Evolutionary conservation across 805 yeast genomes (phyloP), one percentile per base, ranked within the genome.

Genomic region (Yarrowia hollandica): DNA sequence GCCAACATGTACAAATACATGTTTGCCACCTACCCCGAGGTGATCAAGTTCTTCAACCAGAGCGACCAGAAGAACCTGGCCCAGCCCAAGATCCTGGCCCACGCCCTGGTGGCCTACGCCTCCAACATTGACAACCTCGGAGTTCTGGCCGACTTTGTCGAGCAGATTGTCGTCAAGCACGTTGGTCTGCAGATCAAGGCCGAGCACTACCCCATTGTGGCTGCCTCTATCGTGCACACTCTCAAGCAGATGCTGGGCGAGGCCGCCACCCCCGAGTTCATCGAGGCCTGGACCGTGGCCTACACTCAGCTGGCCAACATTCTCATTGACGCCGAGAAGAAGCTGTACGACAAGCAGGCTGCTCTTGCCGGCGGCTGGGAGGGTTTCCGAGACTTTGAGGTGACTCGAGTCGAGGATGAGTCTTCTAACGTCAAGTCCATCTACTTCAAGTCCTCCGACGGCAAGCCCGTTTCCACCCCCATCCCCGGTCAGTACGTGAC

Each of bases 181-280:
- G 83, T 80, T 61, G 86, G 87, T 41, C 72, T 86, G 62, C 81
- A 81, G 66, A 77, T 85, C 39, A 68, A 72, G 62, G 81, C 90
- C 3, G 86, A 82, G 60, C 89, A 85, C 60, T 85, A 85, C 65
- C 81, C 83, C 19, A 75, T 82, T 63, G 90, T 85, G 28, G 91
- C 90, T 25, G 67, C 69, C 26, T 76, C 78, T 61, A 70, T 86
- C n/a, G 67, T 85, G 28, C 72, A 72, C 23, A 81, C 89, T 12
- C 76, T 86, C 69, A 68, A 70, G 37, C 77, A 78, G 59, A 75
- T 82, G 37, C 71, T 85, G 31, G 88, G 88, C 5, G 77, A 72
- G 39, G 77, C 75, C n/a, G 88, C 88, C n/a, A 81, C 82, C 16
- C 77, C 74, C 3, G 82, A 77, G 38, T 80, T 86, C 58, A 64